Conservation (phyloP, 2,329 filamentous ascomycete species). For the Fusarium sp. region DNA sequence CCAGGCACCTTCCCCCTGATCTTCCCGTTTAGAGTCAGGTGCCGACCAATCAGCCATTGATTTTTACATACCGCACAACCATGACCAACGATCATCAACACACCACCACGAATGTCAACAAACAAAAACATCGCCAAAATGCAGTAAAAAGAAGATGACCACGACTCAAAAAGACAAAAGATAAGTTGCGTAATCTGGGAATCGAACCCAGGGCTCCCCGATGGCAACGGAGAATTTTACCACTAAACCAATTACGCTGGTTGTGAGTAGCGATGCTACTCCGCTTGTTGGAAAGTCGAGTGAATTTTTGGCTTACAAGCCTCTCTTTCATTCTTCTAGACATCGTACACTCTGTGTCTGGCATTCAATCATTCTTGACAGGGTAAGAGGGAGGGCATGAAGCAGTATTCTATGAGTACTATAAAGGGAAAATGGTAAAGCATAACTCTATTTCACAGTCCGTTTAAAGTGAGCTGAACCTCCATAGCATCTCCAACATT, state of each 20-base stretch:
- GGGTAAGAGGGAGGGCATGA: not conserved
- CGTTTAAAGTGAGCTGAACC: slow-evolving; percentile 54
- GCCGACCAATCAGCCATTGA: slow-evolving; percentile 13
- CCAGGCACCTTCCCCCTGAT: slow-evolving; percentile 24
- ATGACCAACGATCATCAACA: not conserved
- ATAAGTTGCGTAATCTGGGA: slow-evolving; percentile 25
- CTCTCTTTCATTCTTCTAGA: too few relatives aligned
- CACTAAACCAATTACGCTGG: slow-evolving; percentile 32
- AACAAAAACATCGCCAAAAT: not conserved
- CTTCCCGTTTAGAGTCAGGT: not conserved
- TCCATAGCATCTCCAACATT: slow-evolving; percentile 54
- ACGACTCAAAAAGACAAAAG: not conserved
- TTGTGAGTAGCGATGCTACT: not conserved
- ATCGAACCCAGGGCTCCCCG: slow-evolving; percentile 31
- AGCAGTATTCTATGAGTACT: not conserved
- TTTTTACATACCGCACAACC: slow-evolving; percentile 21
- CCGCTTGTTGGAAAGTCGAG: not conserved
- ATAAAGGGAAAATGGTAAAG: not conserved
- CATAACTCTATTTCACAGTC: slow-evolving; percentile 35
- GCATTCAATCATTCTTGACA: not conserved
- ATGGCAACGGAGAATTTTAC: slow-evolving; percentile 36
- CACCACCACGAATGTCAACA: not conserved
- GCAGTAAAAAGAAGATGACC: not conserved
- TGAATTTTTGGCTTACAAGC: not conserved
- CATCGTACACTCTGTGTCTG: too few relatives aligned